A percentile compares a stretch with the other conserved stretches of the same genome.
phyloP scores from a whole-genome alignment of 1,284 basidiomycete genomes.

The Cerrena zonata region DNA sequence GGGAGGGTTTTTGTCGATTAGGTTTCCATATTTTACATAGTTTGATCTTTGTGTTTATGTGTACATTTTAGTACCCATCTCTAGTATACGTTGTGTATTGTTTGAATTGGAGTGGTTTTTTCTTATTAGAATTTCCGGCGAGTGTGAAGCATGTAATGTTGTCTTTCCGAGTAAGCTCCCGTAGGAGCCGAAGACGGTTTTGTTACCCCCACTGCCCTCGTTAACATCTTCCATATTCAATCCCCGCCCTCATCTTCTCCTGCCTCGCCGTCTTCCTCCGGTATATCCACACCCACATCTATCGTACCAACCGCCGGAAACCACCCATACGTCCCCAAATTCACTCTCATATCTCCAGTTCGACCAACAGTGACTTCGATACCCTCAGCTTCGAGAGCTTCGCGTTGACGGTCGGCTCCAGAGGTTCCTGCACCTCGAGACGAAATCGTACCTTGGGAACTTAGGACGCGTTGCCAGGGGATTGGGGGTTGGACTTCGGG shows the following conservation, averaged over 20 bases:
- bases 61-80: not conserved
- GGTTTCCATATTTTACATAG: too few species aligned
- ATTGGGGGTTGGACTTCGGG: slow-evolving; percentile 55
- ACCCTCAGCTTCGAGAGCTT: slow-evolving; percentile 64
- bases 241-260: slow-evolving; percentile 2
- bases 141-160: too few species aligned
- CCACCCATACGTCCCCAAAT: slow-evolving; percentile 52
- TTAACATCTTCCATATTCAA: not conserved
- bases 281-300: slow-evolving; percentile 13
- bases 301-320: slow-evolving; percentile 40
- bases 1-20: too few species aligned
- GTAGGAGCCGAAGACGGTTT: too few species aligned
- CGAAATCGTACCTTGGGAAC: slow-evolving; percentile 66
- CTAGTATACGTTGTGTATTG: not conserved
- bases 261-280: not conserved
- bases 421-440: slow-evolving; percentile 72
- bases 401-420: slow-evolving; percentile 61
- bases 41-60: not conserved
- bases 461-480: slow-evolving; percentile 72
- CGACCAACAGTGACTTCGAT: slow-evolving; percentile 52
- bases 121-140: too few species aligned
- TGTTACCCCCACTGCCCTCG: too few species aligned
- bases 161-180: too few species aligned
- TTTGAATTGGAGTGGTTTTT: not conserved
- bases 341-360: slow-evolving; percentile 44